phyloP scores from a whole-genome alignment of 2,329 filamentous ascomycete species.

The Aspergillus hortae region DNA sequence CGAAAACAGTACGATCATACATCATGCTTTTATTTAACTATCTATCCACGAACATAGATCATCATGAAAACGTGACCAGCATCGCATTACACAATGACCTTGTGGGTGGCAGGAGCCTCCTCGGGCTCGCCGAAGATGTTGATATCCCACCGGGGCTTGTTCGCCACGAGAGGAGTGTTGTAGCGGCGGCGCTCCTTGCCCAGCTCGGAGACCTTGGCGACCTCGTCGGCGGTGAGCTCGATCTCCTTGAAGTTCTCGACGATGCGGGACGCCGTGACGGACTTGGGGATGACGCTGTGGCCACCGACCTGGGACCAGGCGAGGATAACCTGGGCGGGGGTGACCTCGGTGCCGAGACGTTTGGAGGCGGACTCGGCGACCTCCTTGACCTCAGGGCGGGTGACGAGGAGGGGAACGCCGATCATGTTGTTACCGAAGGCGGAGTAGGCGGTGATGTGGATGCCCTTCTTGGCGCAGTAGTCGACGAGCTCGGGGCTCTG shows the following conservation, averaged over 20 bases:
- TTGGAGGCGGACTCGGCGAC: conserved; percentile 56
- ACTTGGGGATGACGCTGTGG: conserved; percentile 43
- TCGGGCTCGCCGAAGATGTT: conserved; percentile 54
- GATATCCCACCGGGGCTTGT: conserved; percentile 55
- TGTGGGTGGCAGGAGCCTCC: conserved; percentile 50
- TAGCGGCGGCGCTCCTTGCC: conserved; percentile 34
- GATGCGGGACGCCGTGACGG: conserved; percentile 41
- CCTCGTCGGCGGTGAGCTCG: conserved; percentile 36
- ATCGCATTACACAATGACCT: conserved; percentile 40
- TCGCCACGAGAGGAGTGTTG: conserved; percentile 33
- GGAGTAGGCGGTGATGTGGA: conserved; percentile 62
- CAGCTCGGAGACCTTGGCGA: conserved; percentile 32
- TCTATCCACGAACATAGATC: conserved; percentile 1
- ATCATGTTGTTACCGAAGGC: conserved; percentile 58
- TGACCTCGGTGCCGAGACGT: conserved; percentile 32
- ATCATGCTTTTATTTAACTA: not conserved
- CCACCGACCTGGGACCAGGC: conserved; percentile 40
- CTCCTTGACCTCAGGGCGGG: conserved; percentile 60
- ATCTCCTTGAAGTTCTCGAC: conserved; percentile 43
- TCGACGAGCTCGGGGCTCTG: conserved; percentile 58
- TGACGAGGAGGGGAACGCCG: conserved; percentile 61
- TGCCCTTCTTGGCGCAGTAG: conserved; percentile 56
- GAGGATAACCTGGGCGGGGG: conserved; percentile 37
- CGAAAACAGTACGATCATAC: not conserved
- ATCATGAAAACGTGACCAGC: conserved; percentile 14